Evolutionary conservation across 1,139 yeast species (phyloP), one percentile per base, ranked within the genome.

Genomic region (Yamadazyma atmosphaerica): DNA sequence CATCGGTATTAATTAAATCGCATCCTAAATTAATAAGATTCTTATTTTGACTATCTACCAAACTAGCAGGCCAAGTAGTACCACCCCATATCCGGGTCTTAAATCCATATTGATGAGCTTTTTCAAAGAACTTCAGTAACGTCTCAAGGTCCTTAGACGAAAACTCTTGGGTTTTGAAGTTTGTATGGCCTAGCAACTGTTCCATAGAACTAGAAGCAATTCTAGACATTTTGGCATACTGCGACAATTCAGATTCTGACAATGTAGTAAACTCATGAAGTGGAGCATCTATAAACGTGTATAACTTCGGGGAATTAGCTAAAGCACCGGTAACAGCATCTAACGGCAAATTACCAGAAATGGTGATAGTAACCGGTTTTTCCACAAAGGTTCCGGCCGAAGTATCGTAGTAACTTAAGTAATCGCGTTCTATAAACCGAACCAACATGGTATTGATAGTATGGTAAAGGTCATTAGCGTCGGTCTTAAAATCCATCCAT

Each of bases 81-180:
- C 65, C 74, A 9, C 76, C 76, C 76, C 76, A 71, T 12, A 71
- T 51, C 41, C 76, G 54, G 0, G 76, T 67, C 41, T 66, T 66
- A 32, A 70, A 46, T 2, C 63, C 63, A 40, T 60, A 56, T 24
- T 56, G 43, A 42, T 71, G 75, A 12, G 75, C 75, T 17, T 39
- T 41, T 19, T 58, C 60, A 32, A 68, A 56, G 32, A 38, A 45
- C 2, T 38, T 37, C 12, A 48, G 42, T 23, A 70, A 43, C 12
- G 31, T 50, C 2, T 30, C n/a, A 36, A 49, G 49, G 29, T 65
- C 65, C 1, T 36, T 43, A 1, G 46, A 45, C 8, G 52, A 46
- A 25, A 69, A 65, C 15, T 47, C 42, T 9, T 28, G 18, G n/a
- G 48, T 36, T 9, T 29, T 35, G 16, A 45, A 55, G 2, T 47